Conservation (phyloP, 148 eudicot species). For the Nepenthes gracilis region DNA sequence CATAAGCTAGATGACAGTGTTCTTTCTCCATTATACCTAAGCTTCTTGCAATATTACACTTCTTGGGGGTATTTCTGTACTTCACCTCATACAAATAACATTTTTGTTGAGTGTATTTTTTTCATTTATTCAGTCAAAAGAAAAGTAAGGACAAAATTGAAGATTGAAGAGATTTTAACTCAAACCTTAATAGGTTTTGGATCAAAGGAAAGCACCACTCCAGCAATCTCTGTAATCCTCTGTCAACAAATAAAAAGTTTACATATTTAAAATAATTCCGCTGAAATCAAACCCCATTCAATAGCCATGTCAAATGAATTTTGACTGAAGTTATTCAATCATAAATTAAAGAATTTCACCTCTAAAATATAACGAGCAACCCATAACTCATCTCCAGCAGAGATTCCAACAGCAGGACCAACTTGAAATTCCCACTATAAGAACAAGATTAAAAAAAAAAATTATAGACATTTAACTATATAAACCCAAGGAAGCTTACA, state of each 20-base stretch:
- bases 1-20: too few relatives aligned
- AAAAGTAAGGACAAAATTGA: background rate
- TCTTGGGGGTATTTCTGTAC: too few relatives aligned
- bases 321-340: background rate
- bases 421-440: slow-evolving; percentile 52
- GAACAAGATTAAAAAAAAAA: background rate
- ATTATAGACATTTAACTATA: background rate
- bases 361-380: slow-evolving; percentile 46
- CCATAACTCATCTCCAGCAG: slow-evolving; percentile 51
- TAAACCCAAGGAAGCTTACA: background rate
- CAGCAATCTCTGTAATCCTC: slow-evolving; percentile 47
- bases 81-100: too few relatives aligned
- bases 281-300: background rate
- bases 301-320: background rate
- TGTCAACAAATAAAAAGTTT: slow-evolving; percentile 8
- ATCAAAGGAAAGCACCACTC: slow-evolving; percentile 34
- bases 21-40: background rate
- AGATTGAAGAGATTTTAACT: background rate
- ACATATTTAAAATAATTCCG: background rate
- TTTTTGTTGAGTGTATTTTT: too few relatives aligned
- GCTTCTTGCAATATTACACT: background rate
- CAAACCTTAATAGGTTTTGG: slow-evolving; percentile 37
- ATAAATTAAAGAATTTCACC: slow-evolving; percentile 13
- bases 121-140: background rate
- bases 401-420: slow-evolving; percentile 42